phyloP scores from a whole-genome alignment of 257 asterid species.

The Avicennia marina region DNA sequence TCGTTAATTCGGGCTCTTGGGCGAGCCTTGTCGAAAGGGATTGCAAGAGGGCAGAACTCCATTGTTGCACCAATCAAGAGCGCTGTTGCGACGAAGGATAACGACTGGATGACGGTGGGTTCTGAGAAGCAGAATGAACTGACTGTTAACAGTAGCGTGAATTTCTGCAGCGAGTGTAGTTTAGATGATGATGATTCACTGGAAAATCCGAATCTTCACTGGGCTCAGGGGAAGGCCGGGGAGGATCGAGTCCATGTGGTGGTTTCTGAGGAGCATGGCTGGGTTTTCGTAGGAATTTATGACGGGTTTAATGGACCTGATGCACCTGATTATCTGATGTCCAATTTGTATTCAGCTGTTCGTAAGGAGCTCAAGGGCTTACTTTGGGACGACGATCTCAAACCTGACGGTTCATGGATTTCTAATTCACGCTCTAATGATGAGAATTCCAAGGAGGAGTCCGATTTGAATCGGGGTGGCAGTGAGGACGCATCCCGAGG shows the following conservation, averaged over 20 bases:
- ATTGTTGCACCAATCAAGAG: conserved; percentile 87
- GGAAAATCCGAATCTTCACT: conserved; percentile 69
- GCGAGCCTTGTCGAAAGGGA: conserved; percentile 69
- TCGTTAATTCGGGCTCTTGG: conserved; percentile 57
- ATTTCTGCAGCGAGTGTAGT: conserved; percentile 42
- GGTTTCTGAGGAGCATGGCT: no score
- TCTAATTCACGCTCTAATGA: no score
- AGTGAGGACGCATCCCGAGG: no score
- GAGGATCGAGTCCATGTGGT: conserved; percentile 97
- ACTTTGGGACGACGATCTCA: conserved; percentile 66
- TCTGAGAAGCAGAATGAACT: conserved; percentile 74
- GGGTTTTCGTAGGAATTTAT: no score
- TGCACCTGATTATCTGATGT: conserved; percentile 78
- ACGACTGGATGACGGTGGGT: conserved; percentile 45
- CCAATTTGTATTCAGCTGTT: conserved; percentile 75
- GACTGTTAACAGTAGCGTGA: conserved; percentile 62
- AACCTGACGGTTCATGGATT: no score
- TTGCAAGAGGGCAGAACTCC: conserved; percentile 72
- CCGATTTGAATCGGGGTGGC: no score
- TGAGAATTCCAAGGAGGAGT: no score
- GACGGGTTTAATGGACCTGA: no score
- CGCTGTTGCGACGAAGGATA: conserved; percentile 50
- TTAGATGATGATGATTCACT: conserved; percentile 45
- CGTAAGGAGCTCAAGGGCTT: conserved; percentile 82
- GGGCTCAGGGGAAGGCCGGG: conserved; percentile 99